These are phyloP conservation scores for Pseudogymnoascus sp. DNA, from an alignment of 2,329 filamentous ascomycete species.

Conservation along the genomic window DNA sequence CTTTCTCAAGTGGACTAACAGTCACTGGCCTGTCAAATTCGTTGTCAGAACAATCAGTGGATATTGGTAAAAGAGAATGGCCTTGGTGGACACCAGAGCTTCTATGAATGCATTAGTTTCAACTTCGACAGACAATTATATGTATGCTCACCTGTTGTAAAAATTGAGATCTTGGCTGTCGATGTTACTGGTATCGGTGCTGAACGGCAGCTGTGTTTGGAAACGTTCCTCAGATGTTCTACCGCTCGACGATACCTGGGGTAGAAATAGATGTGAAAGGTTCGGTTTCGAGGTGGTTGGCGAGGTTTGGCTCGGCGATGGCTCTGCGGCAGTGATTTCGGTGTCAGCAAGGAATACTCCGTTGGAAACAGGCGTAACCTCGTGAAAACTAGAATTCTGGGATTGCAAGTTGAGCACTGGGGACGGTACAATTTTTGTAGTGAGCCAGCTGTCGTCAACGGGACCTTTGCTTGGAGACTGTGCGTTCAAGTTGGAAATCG, in stretches of 20 bases:
- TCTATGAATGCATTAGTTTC: neutral
- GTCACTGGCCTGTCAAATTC: neutral
- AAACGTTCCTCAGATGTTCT: neutral
- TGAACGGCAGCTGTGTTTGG: constrained; percentile 1
- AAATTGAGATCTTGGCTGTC: neutral
- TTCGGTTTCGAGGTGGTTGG: neutral
- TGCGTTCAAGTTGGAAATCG: neutral
- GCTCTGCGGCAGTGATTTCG: neutral
- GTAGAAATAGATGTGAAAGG: constrained; percentile 2
- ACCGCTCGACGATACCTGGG: neutral
- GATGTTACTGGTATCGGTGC: neutral
- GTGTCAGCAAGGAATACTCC: neutral
- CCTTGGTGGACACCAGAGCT: neutral
- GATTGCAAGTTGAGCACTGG: neutral
- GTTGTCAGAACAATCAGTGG: neutral
- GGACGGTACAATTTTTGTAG: neutral
- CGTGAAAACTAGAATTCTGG: constrained; percentile 1
- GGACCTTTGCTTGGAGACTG: neutral
- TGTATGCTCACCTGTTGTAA: neutral
- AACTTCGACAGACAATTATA: neutral
- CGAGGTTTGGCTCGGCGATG: neutral
- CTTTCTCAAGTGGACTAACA: neutral
- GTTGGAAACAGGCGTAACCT: neutral
- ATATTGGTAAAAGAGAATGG: neutral
- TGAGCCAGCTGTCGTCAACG: neutral